A percentile compares a stretch with the other conserved stretches of the same genome.
Evolutionary conservation across 345 rosid genomes (phyloP).

Genomic region (Citrus trifoliata): DNA sequence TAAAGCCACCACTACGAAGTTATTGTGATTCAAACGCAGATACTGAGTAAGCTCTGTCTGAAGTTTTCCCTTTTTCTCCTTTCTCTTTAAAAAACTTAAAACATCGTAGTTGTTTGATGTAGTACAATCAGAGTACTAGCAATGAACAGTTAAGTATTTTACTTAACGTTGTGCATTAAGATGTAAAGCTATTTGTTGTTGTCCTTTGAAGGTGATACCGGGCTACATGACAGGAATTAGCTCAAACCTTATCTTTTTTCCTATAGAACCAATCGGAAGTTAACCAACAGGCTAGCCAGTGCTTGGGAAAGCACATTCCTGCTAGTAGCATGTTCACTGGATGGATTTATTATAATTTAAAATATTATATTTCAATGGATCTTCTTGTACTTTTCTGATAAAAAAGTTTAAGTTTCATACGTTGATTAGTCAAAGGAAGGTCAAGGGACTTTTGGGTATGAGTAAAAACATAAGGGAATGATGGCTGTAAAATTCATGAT

Average conservation of each 20-base stretch:
- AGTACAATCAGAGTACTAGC: neutral
- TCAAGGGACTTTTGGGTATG: neutral
- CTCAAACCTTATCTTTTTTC: neutral
- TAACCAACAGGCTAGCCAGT: neutral
- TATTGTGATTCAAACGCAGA: constrained; percentile 47
- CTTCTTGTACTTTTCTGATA: neutral
- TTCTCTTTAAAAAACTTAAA: constrained; percentile 8
- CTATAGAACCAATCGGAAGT: neutral
- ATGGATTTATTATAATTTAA: neutral
- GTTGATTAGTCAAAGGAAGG: neutral
- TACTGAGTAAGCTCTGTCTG: constrained; percentile 44
- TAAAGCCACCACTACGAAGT: constrained; percentile 66
- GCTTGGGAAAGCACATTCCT: neutral
- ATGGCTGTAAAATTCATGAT: neutral
- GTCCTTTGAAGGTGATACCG: neutral
- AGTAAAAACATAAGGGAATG: neutral
- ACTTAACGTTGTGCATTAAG: neutral
- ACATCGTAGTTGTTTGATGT: neutral
- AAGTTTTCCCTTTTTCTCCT: neutral
- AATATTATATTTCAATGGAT: neutral
- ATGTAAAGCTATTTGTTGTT: neutral
- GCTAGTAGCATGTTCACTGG: neutral
- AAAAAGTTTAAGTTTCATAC: neutral
- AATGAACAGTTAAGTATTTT: neutral
- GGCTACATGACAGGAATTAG: neutral